These are phyloP conservation scores for Leccinum barrowsii DNA, from an alignment of 768 basidiomycete species.

Conservation along the genomic window DNA sequence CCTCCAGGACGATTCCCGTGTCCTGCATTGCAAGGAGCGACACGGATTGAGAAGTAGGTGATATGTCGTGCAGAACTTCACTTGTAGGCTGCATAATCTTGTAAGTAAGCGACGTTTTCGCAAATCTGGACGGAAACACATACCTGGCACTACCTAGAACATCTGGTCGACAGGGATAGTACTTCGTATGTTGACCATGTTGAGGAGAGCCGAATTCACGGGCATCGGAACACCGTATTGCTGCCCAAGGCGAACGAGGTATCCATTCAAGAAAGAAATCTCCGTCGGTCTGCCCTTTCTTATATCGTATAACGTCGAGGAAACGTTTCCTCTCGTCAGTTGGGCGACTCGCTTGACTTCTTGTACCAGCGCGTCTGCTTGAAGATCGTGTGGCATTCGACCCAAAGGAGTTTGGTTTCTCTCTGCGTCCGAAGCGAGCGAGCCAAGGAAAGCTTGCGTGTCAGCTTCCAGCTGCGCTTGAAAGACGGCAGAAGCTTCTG, in stretches of 20 bases:
- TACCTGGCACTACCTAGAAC: conserved; percentile 17
- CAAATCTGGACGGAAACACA: not conserved
- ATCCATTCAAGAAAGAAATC: conserved; percentile 81
- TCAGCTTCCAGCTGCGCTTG: conserved; percentile 46
- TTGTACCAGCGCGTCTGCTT: conserved; percentile 41
- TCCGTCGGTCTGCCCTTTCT: conserved; percentile 63
- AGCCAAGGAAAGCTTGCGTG: conserved; percentile 21
- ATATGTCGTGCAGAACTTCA: not conserved
- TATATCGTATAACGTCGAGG: conserved; percentile 79
- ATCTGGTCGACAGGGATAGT: conserved; percentile 52
- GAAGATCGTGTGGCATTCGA: conserved; percentile 47
- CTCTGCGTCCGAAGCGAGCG: conserved; percentile 23
- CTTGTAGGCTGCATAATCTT: not conserved
- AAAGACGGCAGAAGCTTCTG: conserved; percentile 69
- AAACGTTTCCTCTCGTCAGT: conserved; percentile 62
- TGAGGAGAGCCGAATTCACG: conserved; percentile 49
- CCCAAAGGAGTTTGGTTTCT: conserved; percentile 28
- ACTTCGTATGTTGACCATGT: conserved; percentile 58
- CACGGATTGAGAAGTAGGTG: not conserved
- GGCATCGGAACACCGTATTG: conserved; percentile 57
- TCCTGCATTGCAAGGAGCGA: not conserved
- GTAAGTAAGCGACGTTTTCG: conserved; percentile 1
- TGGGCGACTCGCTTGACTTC: conserved; percentile 59
- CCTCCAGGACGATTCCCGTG: not conserved
- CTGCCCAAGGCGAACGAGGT: conserved; percentile 61